Conservation (phyloP, 148 eudicot genomes). For the Pouteria glomerata region DNA sequence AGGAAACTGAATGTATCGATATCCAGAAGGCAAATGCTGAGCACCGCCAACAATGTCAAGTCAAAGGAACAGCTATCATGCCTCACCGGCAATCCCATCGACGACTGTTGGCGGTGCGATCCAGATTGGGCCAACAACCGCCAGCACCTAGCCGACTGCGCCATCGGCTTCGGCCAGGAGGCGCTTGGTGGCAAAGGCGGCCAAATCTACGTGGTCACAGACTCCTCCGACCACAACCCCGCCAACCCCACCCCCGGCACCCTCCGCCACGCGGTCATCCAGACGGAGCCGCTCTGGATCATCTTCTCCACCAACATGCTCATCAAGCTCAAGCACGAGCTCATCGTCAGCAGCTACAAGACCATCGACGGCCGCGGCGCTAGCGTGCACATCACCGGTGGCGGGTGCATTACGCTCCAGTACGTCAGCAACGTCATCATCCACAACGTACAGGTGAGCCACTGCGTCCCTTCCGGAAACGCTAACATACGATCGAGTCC, state of each 20-base stretch:
- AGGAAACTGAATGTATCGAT: constrained; percentile 78
- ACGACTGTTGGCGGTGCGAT: constrained; percentile 70
- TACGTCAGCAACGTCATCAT: constrained; percentile 49
- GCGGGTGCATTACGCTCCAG: constrained; percentile 58
- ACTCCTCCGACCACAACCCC: constrained; percentile 56
- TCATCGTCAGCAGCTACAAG: constrained; percentile 41
- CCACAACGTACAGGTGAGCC: constrained; percentile 49
- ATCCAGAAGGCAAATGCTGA: constrained; percentile 49
- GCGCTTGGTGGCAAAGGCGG: constrained; percentile 64
- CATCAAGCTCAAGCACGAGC: constrained; percentile 50
- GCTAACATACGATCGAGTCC: constrained; percentile 37
- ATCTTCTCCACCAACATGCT: constrained; percentile 43
- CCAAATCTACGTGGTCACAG: constrained; percentile 47
- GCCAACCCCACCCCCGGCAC: constrained; percentile 51
- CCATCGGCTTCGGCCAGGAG: constrained; percentile 41
- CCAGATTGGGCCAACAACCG: constrained; percentile 50
- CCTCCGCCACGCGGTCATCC: constrained; percentile 46
- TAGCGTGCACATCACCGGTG: constrained; percentile 48
- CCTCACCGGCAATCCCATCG: constrained; percentile 57
- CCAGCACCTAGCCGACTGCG: constrained; percentile 57
- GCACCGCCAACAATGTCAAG: background rate
- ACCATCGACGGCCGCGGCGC: constrained; percentile 63
- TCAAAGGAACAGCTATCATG: constrained; percentile 18
- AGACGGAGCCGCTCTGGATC: constrained; percentile 57
- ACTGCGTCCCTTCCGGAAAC: constrained; percentile 45